Evolutionary conservation across 2,329 filamentous ascomycete species (phyloP).

Genomic region (Pestalotiopsis sp.): DNA sequence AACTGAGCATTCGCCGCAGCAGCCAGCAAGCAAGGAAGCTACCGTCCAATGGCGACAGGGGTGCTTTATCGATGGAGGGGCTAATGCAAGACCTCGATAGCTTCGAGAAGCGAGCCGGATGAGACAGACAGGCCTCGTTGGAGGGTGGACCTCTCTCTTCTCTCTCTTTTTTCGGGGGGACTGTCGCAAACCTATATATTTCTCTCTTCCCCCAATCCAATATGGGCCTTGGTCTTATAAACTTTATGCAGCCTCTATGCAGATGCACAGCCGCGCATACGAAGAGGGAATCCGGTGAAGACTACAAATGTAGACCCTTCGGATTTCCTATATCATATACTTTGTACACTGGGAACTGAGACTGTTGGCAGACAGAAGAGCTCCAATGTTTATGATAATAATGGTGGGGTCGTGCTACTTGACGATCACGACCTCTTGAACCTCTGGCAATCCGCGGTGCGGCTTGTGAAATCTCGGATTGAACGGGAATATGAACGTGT

Average conservation of each 20-base stretch:
- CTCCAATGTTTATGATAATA: background rate
- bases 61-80: constrained; percentile 11
- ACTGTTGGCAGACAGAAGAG: background rate
- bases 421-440: background rate
- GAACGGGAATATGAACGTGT: background rate
- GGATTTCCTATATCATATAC: background rate
- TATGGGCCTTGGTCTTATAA: background rate
- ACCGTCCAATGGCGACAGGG: background rate
- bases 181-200: background rate
- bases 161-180: background rate
- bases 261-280: background rate
- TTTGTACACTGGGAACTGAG: background rate
- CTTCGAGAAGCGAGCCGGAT: constrained; percentile 1
- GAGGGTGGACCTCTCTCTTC: background rate
- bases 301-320: background rate
- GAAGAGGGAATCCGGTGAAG: background rate
- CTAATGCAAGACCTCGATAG: constrained; percentile 13
- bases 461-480: background rate
- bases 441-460: background rate
- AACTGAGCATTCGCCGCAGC: background rate
- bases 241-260: constrained; percentile 5
- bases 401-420: background rate
- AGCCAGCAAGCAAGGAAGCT: background rate
- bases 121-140: background rate
- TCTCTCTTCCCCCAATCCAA: background rate